Evolutionary conservation across 495 filamentous ascomycete species (phyloP).

Genomic region (Xylaria acuta): DNA sequence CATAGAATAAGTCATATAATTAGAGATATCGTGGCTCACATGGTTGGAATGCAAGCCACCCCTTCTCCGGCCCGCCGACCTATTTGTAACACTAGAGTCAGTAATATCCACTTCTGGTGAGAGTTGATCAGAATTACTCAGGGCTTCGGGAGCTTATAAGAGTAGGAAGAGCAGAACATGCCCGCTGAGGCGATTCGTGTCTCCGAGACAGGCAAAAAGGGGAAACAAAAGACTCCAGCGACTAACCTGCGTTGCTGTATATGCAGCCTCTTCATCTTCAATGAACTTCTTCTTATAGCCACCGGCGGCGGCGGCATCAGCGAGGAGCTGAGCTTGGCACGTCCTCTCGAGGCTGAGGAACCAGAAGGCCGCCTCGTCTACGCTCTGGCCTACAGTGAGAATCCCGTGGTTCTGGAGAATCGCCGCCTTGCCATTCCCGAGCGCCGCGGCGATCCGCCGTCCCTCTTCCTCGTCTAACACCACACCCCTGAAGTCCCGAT

Average conservation of each 20-base stretch:
- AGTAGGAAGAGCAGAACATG: no score
- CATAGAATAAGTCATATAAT: background rate
- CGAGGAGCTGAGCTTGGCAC: constrained; percentile 70
- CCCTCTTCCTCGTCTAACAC: constrained; percentile 70
- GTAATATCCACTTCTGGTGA: no score
- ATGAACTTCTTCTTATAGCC: constrained; percentile 64
- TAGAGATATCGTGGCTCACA: constrained; percentile 33
- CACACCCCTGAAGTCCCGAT: constrained; percentile 44
- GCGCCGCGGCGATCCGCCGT: constrained; percentile 60
- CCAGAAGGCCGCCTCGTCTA: constrained; percentile 73
- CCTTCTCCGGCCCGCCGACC: constrained; percentile 49
- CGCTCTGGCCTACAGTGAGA: constrained; percentile 66
- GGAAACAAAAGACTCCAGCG: no score
- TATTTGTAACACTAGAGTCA: no score
- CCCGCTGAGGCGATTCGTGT: no score
- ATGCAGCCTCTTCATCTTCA: constrained; percentile 57
- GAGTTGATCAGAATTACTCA: no score
- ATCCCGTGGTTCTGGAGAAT: constrained; percentile 75
- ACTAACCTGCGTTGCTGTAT: constrained; percentile 46
- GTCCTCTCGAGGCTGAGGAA: constrained; percentile 70
- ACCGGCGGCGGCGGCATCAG: constrained; percentile 67
- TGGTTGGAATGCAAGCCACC: constrained; percentile 57
- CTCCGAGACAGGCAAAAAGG: no score
- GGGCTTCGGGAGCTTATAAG: no score
- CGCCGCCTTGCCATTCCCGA: constrained; percentile 68